Percentiles rank a stretch among this genome's conserved stretches.
Conservation (phyloP, 148 eudicot species). For the Dysphania ambrosioides region DNA sequence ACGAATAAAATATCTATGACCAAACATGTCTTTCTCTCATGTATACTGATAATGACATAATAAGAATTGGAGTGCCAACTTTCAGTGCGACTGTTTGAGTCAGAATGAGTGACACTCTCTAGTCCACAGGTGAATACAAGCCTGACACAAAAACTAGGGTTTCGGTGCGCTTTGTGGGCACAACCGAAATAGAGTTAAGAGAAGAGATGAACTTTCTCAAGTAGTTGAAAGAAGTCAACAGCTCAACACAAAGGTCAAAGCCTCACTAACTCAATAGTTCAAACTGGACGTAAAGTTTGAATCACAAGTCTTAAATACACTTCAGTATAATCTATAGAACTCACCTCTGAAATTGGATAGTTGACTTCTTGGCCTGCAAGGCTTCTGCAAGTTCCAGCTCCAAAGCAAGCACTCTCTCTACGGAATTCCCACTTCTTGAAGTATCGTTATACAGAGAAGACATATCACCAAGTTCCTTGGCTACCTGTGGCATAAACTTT, state of each 20-base stretch:
- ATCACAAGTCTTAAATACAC: neutral
- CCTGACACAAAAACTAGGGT: neutral
- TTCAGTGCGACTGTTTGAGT: neutral
- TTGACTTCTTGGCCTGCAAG: conserved; percentile 66
- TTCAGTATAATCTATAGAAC: conserved; percentile 1
- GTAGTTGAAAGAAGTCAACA: too few species aligned
- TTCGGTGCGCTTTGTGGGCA: neutral
- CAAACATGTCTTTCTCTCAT: neutral
- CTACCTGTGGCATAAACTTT: conserved; percentile 40
- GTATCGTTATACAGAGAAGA: conserved; percentile 56
- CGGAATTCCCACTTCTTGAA: conserved; percentile 63
- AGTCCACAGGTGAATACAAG: neutral
- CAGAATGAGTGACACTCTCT: neutral
- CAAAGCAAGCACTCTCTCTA: conserved; percentile 92
- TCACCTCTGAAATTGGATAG: conserved; percentile 74
- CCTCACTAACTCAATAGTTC: neutral
- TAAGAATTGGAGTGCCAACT: neutral
- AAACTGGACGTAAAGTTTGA: neutral
- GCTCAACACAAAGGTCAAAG: neutral
- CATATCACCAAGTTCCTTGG: conserved; percentile 65
- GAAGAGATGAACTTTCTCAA: neutral
- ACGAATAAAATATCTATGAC: neutral
- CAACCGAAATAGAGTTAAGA: neutral
- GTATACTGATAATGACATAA: neutral
- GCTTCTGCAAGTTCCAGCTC: conserved; percentile 97